Evolutionary conservation across 108 stramenopile species (phyloP), one percentile per base, ranked within the genome.

Genomic region (Stephanodiscus minutulus): DNA sequence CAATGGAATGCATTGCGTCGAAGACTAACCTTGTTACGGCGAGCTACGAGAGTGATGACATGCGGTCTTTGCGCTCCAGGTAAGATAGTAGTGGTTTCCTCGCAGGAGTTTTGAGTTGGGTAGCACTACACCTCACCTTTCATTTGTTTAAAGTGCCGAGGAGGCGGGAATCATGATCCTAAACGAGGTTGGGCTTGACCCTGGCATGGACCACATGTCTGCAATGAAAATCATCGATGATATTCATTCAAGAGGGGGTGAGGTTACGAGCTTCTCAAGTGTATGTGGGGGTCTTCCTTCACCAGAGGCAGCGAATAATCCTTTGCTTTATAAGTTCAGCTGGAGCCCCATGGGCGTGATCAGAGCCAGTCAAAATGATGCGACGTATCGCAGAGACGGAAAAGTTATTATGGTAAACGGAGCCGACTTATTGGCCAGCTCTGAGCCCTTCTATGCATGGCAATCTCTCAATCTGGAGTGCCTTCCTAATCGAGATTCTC

Each of bases 181-280:
- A 29, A 91, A 93, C 73, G 93, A 96, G 83, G 86, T 87, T 49
- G 96, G 96, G 6, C 74, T 96, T 21, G 96, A 96, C 71, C 96
- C 96, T 27, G 96, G 96, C 13, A 84, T 96, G 50, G 91, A 95
- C 67, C 93, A 94, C 74, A 85, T 85, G 84, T 76, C 77, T 66
- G 91, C 93, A 29, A 88, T 90, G 89, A 79, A 72, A 58, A 87
- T 91, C 18, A 90, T 96, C 57, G 87, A 91, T 68, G 80, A 89
- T 61, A 81, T 92, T 61, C 71, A 86, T 6, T 73, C 50, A 21
- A 74, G 82, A 17, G 94, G 89, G 47, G 89, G 89, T 33, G 64
- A 36, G 25, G 72, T 95, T 35, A 73, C 64, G n/a, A 64, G 64
- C 67, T 95, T 95, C 62, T 64, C 70, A 20, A 90, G 88, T 72